phyloP scores from a whole-genome alignment of 768 basidiomycete genomes.

The Boletus speciosus region DNA sequence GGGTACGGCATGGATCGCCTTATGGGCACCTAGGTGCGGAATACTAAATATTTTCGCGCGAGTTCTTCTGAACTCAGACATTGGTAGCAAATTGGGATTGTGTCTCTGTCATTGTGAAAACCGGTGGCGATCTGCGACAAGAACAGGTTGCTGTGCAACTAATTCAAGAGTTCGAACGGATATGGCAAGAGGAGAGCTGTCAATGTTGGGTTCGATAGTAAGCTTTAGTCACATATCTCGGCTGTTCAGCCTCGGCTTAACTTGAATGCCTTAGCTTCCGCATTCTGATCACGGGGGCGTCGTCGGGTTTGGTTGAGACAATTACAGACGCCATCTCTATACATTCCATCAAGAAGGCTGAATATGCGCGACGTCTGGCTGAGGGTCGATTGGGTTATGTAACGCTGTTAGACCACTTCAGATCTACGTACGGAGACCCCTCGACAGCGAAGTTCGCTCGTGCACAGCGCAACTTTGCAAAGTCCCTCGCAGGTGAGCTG shows the following conservation, averaged over 20 bases:
- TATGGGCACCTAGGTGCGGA: conserved; percentile 87
- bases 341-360: conserved; percentile 98
- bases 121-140: conserved; percentile 93
- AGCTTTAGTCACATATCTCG: conserved; percentile 22
- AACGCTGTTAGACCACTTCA: conserved; percentile 89
- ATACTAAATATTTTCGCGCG: conserved; percentile 12
- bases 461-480: conserved; percentile 92
- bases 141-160: conserved; percentile 97
- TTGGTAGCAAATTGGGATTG: conserved; percentile 75
- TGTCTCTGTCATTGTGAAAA: conserved; percentile 97
- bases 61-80: conserved; percentile 7
- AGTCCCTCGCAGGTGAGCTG: conserved; percentile 73
- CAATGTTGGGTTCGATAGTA: conserved; percentile 93
- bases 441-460: conserved; percentile 82
- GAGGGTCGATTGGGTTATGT: conserved; percentile 83
- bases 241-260: background rate
- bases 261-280: conserved; percentile 65
- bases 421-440: conserved; percentile 84
- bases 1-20: conserved; percentile 90
- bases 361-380: conserved; percentile 86
- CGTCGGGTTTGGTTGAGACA: conserved; percentile 93
- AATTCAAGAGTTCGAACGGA: conserved; percentile 86
- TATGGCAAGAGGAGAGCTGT: conserved; percentile 94
- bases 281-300: conserved; percentile 90
- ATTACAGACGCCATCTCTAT: conserved; percentile 98